Percentiles rank a stretch among this genome's conserved stretches.
Conservation (phyloP, 163 green algal genomes). For the Chlorella variabilis region DNA sequence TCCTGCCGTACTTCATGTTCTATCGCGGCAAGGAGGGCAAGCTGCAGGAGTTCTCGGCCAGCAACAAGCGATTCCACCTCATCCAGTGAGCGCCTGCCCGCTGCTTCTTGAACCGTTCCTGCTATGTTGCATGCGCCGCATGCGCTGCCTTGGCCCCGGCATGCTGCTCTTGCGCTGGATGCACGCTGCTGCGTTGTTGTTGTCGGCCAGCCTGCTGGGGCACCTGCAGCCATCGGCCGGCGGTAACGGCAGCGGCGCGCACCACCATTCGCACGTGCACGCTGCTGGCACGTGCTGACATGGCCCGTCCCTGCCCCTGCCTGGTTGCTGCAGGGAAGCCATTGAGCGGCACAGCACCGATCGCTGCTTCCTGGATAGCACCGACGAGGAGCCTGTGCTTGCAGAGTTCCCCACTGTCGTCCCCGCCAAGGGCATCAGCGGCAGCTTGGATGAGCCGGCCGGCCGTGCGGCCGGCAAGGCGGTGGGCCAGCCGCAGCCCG, state of each 20-base stretch:
- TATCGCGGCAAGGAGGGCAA: slow-evolving; percentile 86
- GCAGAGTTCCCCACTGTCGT: slow-evolving; percentile 24
- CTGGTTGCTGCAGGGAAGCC: slow-evolving; percentile 39
- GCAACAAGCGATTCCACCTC: slow-evolving; percentile 76
- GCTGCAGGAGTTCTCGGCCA: slow-evolving; percentile 86
- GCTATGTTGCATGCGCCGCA: too few relatives aligned
- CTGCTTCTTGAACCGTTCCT: too few relatives aligned
- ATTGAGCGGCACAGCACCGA: slow-evolving; percentile 26
- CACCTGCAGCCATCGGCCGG: too few relatives aligned
- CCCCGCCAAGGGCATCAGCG: slow-evolving; percentile 3
- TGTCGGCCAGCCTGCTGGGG: too few relatives aligned
- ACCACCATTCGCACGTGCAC: too few relatives aligned
- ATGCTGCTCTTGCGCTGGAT: neutral
- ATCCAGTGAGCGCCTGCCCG: slow-evolving; percentile 35
- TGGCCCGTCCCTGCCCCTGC: too few relatives aligned
- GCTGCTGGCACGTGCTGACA: too few relatives aligned
- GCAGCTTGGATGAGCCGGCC: neutral
- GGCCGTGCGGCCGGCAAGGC: neutral
- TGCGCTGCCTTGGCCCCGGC: too few relatives aligned
- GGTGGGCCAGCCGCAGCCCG: neutral
- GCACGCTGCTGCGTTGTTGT: too few relatives aligned
- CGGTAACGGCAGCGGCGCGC: too few relatives aligned
- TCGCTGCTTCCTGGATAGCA: slow-evolving; percentile 18
- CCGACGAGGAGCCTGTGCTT: neutral
- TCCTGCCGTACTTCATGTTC: slow-evolving; percentile 95